Base-by-base conservation (phyloP, 129 eudicot genomes). In the Ambrosia trifida region DNA sequence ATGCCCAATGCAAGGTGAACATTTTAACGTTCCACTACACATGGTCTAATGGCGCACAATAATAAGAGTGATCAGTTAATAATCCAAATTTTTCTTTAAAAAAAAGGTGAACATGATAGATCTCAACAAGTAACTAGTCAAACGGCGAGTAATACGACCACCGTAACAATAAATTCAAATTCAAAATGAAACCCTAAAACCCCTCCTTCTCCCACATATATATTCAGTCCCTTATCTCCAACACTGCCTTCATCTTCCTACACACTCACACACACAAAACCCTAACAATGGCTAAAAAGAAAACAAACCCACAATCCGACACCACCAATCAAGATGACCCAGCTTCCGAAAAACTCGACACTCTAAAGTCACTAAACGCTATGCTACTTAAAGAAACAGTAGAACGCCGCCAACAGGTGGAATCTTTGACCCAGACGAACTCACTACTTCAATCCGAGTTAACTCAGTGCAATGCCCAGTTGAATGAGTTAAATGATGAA, bases 281-380 rank as follows among this genome's bases (percentile, higher is more conserved):
- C 76, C 69, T 56, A 65, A 64, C 85, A 53, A 93, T 93, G 98
- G 97, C 96, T 47, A 94, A 85, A 80, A 94, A 85, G 84, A 94
- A 94, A 73, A 7, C 67, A 13, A 74, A 64, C 65, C 83, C 79
- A 49, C 73, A 71, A 40, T 78, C 82, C 24, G 78, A 79, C 7
- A 59, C 69, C 30, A 78, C 17, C 32, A 76, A 13, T 17, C 16
- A 70, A 24, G 18, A 80, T 1, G 86, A 79, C 1, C 71, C 77
- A 17, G 70, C 77, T 17, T 59, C 85, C 11, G 91, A 87, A 75
- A 87, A 87, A 74, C 69, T 87, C 36, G 77, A 86, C 36, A 81
- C 70, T 60, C 71, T 94, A 76, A 89, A 87, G 69, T 76, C 86
- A 5, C 88, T 94, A 10, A 94, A 94, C 45, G 66, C 75, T 10